Evolutionary conservation across 1,284 basidiomycete species (phyloP).

Genomic region (Boletellus deceptivus): DNA sequence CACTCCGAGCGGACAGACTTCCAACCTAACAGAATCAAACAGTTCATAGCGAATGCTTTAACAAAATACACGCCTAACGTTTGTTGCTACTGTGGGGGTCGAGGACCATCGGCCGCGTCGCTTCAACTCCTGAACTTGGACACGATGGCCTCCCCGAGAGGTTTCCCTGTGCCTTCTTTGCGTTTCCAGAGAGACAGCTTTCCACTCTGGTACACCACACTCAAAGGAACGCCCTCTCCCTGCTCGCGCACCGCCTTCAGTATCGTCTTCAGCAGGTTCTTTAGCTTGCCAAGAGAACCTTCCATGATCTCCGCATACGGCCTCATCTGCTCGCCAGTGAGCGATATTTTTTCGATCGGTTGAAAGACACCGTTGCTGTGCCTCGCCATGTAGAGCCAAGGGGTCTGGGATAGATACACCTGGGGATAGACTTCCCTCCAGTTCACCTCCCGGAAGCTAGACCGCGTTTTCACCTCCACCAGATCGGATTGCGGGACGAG

Average conservation of each 20-base stretch:
- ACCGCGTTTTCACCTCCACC: constrained; percentile 42
- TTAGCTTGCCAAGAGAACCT: constrained; percentile 25
- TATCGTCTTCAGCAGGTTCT: constrained; percentile 23
- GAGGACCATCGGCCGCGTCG: too few species aligned
- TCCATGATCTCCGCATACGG: constrained; percentile 22
- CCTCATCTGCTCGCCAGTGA: constrained; percentile 26
- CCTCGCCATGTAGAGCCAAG: constrained; percentile 35
- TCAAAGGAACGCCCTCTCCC: constrained; percentile 27
- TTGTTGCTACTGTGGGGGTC: too few species aligned
- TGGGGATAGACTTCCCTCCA: constrained; percentile 43
- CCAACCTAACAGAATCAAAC: too few species aligned
- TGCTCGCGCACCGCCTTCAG: constrained; percentile 27
- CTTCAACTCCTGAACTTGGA: constrained; percentile 15
- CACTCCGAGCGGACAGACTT: too few species aligned
- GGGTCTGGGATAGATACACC: constrained; percentile 41
- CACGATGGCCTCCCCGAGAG: constrained; percentile 18
- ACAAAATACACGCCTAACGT: too few species aligned
- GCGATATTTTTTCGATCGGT: constrained; percentile 27
- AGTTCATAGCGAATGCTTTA: too few species aligned
- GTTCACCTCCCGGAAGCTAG: constrained; percentile 24
- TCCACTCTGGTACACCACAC: constrained; percentile 23
- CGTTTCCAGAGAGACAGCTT: constrained; percentile 26
- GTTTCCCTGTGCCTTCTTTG: constrained; percentile 24
- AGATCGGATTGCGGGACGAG: constrained; percentile 37
- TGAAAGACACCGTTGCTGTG: constrained; percentile 35